Evolutionary conservation across 176 grass and related monocot genomes (phyloP).

Genomic region (Oryza meridionalis): DNA sequence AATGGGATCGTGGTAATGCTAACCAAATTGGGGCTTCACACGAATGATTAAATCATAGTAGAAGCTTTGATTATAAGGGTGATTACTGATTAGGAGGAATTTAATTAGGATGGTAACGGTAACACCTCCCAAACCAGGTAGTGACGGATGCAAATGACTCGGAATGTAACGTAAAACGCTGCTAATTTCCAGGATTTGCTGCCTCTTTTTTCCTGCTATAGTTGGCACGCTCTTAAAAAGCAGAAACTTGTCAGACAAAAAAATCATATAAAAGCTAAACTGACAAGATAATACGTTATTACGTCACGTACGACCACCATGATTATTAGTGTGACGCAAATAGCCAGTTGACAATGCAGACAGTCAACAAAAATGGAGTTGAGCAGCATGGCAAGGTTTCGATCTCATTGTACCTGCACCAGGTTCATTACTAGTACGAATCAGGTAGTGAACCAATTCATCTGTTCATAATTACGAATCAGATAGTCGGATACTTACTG

Average conservation of each 20-base stretch:
- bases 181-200: not conserved
- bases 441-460: not conserved
- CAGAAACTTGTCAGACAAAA: not conserved
- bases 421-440: slow-evolving; percentile 1
- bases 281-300: not conserved
- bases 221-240: not conserved
- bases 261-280: not conserved
- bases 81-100: not conserved
- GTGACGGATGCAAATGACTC: not conserved
- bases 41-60: not conserved
- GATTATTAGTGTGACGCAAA: not conserved
- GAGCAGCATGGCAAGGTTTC: not conserved
- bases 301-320: not conserved
- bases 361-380: not conserved
- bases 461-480: not conserved
- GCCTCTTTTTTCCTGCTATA: not conserved
- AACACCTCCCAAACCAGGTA: not conserved
- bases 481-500: no score
- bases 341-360: not conserved
- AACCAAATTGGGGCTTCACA: not conserved
- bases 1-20: no score
- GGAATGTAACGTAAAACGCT: not conserved
- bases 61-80: not conserved
- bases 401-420: not conserved
- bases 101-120: not conserved